A percentile compares a stretch with the other conserved stretches of the same genome.
Conservation (phyloP, 225 moss, liverwort and hornwort species). For the Sphagnum tenellum region DNA sequence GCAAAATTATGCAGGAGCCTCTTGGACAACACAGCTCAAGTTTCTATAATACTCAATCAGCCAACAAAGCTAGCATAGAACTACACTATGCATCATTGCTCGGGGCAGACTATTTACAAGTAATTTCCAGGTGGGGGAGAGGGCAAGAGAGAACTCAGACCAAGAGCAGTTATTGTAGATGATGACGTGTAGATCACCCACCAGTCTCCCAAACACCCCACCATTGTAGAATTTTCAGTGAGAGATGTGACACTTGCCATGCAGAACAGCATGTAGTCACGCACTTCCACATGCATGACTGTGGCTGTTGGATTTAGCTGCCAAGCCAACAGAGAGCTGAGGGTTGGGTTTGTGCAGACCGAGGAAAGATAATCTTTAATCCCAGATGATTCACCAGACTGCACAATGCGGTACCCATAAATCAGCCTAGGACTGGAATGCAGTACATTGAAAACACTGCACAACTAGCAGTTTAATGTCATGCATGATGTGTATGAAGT, state of each 20-base stretch:
- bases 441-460: too few species aligned
- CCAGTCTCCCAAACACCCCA: constrained; percentile 83
- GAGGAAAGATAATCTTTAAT: too few species aligned
- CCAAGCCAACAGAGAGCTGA: neutral
- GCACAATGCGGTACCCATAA: too few species aligned
- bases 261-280: constrained; percentile 73
- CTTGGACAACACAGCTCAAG: too few species aligned
- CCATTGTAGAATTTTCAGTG: constrained; percentile 49
- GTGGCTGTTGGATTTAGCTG: constrained; percentile 34
- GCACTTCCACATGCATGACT: constrained; percentile 84
- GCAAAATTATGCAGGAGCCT: too few species aligned
- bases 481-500: too few species aligned
- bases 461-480: too few species aligned
- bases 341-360: neutral
- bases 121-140: constrained; percentile 6
- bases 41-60: too few species aligned
- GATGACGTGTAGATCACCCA: constrained; percentile 78
- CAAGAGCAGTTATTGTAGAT: constrained; percentile 53
- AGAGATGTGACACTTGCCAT: constrained; percentile 72
- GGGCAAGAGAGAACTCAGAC: constrained; percentile 33
- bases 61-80: too few species aligned
- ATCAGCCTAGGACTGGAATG: too few species aligned
- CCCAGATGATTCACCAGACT: too few species aligned
- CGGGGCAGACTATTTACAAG: neutral
- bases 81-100: too few species aligned